These are phyloP conservation scores for Colletotrichum chrysophilum DNA, from an alignment of 2,329 filamentous ascomycete species.

Conservation along the genomic window DNA sequence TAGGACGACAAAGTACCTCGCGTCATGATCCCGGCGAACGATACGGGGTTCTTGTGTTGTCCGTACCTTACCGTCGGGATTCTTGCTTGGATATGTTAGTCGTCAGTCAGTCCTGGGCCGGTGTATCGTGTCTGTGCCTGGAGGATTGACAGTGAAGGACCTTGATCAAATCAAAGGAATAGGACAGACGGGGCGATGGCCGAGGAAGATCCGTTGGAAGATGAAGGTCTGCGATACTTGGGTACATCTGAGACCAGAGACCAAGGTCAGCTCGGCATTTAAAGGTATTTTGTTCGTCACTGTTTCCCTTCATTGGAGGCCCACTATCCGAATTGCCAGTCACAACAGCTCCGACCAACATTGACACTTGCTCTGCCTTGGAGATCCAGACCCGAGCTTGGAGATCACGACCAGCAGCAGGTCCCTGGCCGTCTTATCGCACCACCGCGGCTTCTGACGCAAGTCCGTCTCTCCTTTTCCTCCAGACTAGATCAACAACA, in stretches of 20 bases:
- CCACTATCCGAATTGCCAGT: background rate
- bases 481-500: background rate
- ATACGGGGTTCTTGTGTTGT: background rate
- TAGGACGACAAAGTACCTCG: background rate
- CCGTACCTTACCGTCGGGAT: background rate
- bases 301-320: background rate
- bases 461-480: background rate
- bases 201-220: background rate
- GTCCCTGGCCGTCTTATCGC: background rate
- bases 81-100: background rate
- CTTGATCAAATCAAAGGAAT: background rate
- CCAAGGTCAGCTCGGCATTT: constrained; percentile 9
- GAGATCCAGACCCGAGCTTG: background rate
- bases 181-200: background rate
- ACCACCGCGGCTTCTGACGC: background rate
- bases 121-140: background rate
- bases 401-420: background rate
- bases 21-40: background rate
- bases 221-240: background rate
- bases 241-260: background rate
- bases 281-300: background rate
- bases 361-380: background rate
- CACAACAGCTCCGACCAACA: background rate
- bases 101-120: background rate
- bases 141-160: background rate